Percentiles rank a stretch among this genome's conserved stretches.
Conservation (phyloP, 1,284 basidiomycete genomes). For the Moesziomyces antarcticus region DNA sequence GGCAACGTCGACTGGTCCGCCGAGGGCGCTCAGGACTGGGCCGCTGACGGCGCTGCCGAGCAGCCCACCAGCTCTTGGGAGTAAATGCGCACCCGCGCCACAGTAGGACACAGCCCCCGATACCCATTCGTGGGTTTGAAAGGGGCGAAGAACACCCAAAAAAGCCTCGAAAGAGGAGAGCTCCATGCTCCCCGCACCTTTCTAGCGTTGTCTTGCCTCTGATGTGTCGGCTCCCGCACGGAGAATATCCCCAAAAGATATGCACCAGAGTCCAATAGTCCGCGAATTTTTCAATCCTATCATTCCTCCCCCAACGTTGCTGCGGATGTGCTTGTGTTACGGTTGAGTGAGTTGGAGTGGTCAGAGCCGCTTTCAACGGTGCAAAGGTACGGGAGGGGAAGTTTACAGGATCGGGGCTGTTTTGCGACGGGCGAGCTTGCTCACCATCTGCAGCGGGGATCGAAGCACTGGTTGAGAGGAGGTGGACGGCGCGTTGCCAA, state of each 20-base stretch:
- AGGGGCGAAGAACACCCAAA: constrained; percentile 10
- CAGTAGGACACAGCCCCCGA: not conserved
- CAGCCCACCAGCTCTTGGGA: constrained; percentile 50
- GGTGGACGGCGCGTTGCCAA: too few relatives aligned
- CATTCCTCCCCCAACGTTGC: not conserved
- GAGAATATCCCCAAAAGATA: constrained; percentile 49
- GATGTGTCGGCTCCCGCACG: constrained; percentile 52
- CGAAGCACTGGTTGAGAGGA: too few relatives aligned
- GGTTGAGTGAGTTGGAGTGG: too few relatives aligned
- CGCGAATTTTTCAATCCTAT: constrained; percentile 31
- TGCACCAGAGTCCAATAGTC: constrained; percentile 59
- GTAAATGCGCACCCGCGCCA: constrained; percentile 15
- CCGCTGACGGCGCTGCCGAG: constrained; percentile 62
- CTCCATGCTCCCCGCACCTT: constrained; percentile 9
- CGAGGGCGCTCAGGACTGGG: constrained; percentile 69
- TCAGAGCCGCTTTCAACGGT: not conserved
- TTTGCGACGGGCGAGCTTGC: too few relatives aligned
- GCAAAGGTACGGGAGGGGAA: not conserved
- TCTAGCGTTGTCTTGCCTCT: constrained; percentile 58
- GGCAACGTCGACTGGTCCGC: constrained; percentile 82
- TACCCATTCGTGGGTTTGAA: constrained; percentile 1
- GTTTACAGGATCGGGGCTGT: too few relatives aligned
- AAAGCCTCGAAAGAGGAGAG: constrained; percentile 43
- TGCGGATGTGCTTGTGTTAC: constrained; percentile 2
- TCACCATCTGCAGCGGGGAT: too few relatives aligned